A percentile compares a stretch with the other conserved stretches of the same genome.
Conservation (phyloP, 2,329 filamentous ascomycete species). For the Blastomyces parvus region DNA sequence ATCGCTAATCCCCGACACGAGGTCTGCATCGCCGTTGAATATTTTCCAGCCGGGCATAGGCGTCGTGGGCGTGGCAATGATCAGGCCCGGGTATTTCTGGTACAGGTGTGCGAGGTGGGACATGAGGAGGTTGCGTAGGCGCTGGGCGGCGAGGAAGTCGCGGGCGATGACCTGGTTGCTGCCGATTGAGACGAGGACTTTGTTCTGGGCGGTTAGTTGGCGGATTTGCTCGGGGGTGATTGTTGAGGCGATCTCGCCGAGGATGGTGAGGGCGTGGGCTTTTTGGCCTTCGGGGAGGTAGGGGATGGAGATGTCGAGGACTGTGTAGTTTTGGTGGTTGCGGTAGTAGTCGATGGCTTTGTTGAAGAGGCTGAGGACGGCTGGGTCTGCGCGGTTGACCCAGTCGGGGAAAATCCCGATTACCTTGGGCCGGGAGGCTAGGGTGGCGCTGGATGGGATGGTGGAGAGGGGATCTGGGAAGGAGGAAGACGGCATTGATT, state of each 20-base stretch:
- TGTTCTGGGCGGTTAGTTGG: conserved; percentile 56
- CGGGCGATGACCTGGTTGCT: conserved; percentile 54
- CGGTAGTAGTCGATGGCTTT: conserved; percentile 49
- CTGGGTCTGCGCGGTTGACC: conserved; percentile 58
- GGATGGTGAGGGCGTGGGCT: conserved; percentile 68
- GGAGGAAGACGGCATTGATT: conserved; percentile 48
- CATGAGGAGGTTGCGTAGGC: conserved; percentile 69
- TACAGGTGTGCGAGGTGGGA: conserved; percentile 64
- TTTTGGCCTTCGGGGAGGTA: conserved; percentile 60
- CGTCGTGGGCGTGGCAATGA: conserved; percentile 70
- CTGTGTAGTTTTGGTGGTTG: conserved; percentile 28
- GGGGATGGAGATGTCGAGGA: conserved; percentile 44
- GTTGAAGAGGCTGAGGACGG: conserved; percentile 54
- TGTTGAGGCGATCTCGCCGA: conserved; percentile 56
- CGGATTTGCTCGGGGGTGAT: conserved; percentile 44
- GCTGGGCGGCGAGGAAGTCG: conserved; percentile 64
- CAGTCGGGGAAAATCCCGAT: conserved; percentile 62
- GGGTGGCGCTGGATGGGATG: conserved; percentile 32
- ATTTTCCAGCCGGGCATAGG: conserved; percentile 68
- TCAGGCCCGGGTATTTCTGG: conserved; percentile 58
- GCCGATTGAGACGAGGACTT: conserved; percentile 55
- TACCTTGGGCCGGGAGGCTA: conserved; percentile 39
- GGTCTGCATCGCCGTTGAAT: conserved; percentile 51
- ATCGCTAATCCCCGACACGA: conserved; percentile 58
- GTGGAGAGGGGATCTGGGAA: conserved; percentile 50